Conservation (phyloP, 23 red algal genomes). For the Gracilaria caudata region DNA sequence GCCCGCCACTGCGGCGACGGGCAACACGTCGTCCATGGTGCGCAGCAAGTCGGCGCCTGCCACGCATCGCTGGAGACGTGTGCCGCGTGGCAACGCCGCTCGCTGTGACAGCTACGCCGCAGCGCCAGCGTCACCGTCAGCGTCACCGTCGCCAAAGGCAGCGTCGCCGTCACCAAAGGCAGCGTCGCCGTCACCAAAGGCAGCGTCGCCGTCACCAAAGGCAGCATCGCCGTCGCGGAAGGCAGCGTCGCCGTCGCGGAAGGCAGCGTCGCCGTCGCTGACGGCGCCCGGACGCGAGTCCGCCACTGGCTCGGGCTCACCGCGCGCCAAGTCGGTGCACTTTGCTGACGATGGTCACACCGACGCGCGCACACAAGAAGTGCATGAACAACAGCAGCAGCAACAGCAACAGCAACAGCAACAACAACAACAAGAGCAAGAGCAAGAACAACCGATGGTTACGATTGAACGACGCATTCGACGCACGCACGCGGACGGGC, state of each 20-base stretch:
- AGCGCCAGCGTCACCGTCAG: not conserved
- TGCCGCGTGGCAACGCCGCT: conserved; percentile 7
- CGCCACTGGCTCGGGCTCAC: not conserved
- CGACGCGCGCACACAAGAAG: not conserved
- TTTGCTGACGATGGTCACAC: not conserved
- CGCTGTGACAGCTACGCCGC: too few relatives aligned
- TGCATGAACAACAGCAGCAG: not conserved
- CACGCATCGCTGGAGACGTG: conserved; percentile 18
- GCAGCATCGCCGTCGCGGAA: not conserved
- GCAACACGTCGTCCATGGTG: not conserved
- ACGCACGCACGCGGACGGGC: conserved; percentile 40
- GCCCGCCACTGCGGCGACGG: not conserved
- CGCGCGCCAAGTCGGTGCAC: conserved; percentile 13
- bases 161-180: not conserved
- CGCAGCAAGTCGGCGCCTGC: conserved; percentile 16
- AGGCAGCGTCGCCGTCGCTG: not conserved
- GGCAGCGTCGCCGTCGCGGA: not conserved
- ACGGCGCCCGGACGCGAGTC: not conserved
- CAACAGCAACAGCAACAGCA: not conserved
- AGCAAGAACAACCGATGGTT: not conserved
- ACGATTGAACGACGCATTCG: conserved; percentile 36
- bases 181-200: not conserved
- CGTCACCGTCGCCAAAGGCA: not conserved
- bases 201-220: not conserved
- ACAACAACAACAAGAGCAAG: not conserved